Evolutionary conservation across 805 yeast genomes (phyloP), one percentile per base, ranked within the genome.

Genomic region (Cyberlindnera mrakii): DNA sequence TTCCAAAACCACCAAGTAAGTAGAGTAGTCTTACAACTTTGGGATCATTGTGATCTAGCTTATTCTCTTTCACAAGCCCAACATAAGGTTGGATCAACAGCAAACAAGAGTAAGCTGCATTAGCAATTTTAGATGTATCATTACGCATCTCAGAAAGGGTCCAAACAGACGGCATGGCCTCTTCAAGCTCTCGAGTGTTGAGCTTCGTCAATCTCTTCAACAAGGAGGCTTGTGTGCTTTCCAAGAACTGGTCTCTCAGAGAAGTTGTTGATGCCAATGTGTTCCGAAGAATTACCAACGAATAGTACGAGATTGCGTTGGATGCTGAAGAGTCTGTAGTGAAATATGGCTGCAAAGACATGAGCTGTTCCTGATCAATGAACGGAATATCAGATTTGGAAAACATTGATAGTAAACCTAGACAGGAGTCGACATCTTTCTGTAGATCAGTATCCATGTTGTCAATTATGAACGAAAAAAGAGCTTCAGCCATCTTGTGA

Each of bases 121-220:
- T 76, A 0, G 79, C 75, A 5, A 85, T 52, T 47, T 75, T 75
- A 0, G 54, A 43, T 0, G 74, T 69, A 39, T 75, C 78, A 2
- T 68, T 62, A 33, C 71, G 66, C 52, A 74, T 61, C 3, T 49
- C 54, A 2, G 85, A 71, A 0, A 85, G 63, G 8, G 60, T 60
- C 83, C 88, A 80, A 4, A 78, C 62, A 44, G 86, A 71, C 1
- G 89, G 88, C 59, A 86, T 73, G 0, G 91, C 95, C 54, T 80
- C 81, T n/a, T 76, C 76, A 8, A 86, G 60, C 50, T 85, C 93
- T 44, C 59, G 67, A 0, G 72, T 69, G 40, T 71, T 74, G 62
- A 82, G 74, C 47, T 75, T 81, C 3, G 90, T 80, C 29, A 86
- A 59, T 29, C 75, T 64, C 30, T 66, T 66, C 47, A 85, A 56